Evolutionary conservation across 192 early-diverging fungal species (phyloP).

Genomic region (Coemansia sp.): DNA sequence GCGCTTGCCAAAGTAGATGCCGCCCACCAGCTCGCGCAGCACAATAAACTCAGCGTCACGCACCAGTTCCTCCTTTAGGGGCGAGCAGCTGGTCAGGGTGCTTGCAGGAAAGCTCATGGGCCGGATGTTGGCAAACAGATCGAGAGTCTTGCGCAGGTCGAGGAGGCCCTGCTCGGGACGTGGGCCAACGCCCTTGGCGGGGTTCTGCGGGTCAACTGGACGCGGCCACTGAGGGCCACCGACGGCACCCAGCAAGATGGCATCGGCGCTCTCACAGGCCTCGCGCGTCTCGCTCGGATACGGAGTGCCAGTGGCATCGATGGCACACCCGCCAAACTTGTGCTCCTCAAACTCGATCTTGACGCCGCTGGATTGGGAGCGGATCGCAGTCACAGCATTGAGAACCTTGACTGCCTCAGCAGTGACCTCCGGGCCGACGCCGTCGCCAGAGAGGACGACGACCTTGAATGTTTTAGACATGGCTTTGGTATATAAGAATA

Average conservation of each 20-base stretch:
- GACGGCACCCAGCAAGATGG: constrained; percentile 96
- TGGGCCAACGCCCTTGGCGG: constrained; percentile 67
- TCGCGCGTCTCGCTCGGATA: constrained; percentile 80
- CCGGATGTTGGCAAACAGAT: constrained; percentile 95
- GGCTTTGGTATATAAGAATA: constrained; percentile 2
- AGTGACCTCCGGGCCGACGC: constrained; percentile 94
- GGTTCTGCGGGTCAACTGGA: constrained; percentile 61
- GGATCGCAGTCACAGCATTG: constrained; percentile 66
- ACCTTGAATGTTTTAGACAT: constrained; percentile 57
- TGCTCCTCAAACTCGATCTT: constrained; percentile 72
- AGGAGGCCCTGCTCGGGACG: constrained; percentile 95
- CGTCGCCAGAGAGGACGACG: constrained; percentile 88
- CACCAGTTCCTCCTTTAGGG: constrained; percentile 87
- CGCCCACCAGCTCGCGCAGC: constrained; percentile 93
- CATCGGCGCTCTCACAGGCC: constrained; percentile 77
- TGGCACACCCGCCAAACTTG: constrained; percentile 87
- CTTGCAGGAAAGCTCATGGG: constrained; percentile 91
- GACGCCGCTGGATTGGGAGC: constrained; percentile 58
- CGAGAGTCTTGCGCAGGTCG: constrained; percentile 85
- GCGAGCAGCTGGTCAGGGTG: constrained; percentile 76
- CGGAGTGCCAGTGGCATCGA: constrained; percentile 85
- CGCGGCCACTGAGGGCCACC: constrained; percentile 95
- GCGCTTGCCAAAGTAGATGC: constrained; percentile 96
- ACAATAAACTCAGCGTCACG: constrained; percentile 89
- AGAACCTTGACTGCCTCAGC: constrained; percentile 88